A percentile compares a stretch with the other conserved stretches of the same genome.
Conservation (phyloP, 148 eudicot genomes). For the Silene latifolia region DNA sequence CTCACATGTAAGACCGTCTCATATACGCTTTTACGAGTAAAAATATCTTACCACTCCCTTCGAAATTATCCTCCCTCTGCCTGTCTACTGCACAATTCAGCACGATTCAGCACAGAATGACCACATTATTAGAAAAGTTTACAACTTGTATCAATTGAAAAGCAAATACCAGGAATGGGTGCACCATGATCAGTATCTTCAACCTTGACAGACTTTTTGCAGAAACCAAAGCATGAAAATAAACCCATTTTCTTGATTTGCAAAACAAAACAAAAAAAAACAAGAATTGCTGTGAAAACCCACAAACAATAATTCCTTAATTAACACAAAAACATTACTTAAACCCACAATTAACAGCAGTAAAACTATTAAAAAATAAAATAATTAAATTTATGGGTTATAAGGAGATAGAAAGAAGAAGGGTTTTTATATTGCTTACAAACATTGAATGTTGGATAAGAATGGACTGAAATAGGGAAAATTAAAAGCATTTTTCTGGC, state of each 20-base stretch:
- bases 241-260: slow-evolving; percentile 36
- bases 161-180: slow-evolving; percentile 32
- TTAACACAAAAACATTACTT: slow-evolving; percentile 14
- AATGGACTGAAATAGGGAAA: not conserved
- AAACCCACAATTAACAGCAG: not conserved
- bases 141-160: not conserved
- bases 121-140: not conserved
- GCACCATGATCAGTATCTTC: slow-evolving; percentile 43
- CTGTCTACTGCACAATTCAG: slow-evolving; percentile 20
- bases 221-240: slow-evolving; percentile 32
- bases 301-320: slow-evolving; percentile 20
- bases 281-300: slow-evolving; percentile 3
- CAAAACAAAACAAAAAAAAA: not conserved
- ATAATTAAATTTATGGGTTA: slow-evolving; percentile 1
- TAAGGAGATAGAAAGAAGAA: not conserved
- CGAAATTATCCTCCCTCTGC: slow-evolving; percentile 17
- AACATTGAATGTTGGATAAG: not conserved
- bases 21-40: not conserved
- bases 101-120: not conserved
- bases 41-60: slow-evolving; percentile 22
- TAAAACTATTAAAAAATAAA: not conserved
- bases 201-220: slow-evolving; percentile 35
- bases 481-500: not conserved
- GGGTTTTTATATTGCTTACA: not conserved
- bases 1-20: not conserved